Evolutionary conservation across 768 basidiomycete genomes (phyloP).

Genomic region (Cytidiella melzeri): DNA sequence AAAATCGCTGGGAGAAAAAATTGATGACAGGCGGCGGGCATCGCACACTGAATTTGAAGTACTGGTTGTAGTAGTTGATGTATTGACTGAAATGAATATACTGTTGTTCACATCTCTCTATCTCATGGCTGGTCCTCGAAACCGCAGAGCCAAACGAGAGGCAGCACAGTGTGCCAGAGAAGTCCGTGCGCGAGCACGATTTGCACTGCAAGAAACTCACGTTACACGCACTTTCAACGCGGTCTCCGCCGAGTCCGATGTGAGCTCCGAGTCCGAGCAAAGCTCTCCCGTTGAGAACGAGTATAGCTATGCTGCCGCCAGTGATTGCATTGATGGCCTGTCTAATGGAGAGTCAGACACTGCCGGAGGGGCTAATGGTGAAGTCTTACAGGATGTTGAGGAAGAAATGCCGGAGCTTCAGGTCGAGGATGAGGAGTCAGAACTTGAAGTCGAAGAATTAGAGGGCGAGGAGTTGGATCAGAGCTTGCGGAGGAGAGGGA

Average conservation of each 20-base stretch:
- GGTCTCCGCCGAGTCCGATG: no score
- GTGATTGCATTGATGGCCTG: neutral
- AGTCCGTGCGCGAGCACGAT: neutral
- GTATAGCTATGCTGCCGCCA: no score
- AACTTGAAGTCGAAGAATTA: neutral
- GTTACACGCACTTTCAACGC: no score
- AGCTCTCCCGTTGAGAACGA: no score
- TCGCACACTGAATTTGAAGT: no score
- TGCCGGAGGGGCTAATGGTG: neutral
- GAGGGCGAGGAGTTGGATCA: neutral
- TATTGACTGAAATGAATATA: no score
- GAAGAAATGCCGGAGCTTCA: neutral
- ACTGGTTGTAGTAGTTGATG: no score
- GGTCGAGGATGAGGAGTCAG: neutral
- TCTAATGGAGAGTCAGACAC: neutral
- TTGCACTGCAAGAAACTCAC: neutral
- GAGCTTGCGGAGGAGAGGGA: neutral
- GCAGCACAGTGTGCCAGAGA: neutral
- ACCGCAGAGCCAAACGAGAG: neutral
- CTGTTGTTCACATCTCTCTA: no score
- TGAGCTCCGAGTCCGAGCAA: no score
- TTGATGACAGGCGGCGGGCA: no score
- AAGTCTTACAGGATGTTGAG: neutral
- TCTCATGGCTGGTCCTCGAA: neutral
- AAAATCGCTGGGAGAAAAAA: no score